phyloP scores from a whole-genome alignment of 306 rosid species.

The Cicer arietinum region DNA sequence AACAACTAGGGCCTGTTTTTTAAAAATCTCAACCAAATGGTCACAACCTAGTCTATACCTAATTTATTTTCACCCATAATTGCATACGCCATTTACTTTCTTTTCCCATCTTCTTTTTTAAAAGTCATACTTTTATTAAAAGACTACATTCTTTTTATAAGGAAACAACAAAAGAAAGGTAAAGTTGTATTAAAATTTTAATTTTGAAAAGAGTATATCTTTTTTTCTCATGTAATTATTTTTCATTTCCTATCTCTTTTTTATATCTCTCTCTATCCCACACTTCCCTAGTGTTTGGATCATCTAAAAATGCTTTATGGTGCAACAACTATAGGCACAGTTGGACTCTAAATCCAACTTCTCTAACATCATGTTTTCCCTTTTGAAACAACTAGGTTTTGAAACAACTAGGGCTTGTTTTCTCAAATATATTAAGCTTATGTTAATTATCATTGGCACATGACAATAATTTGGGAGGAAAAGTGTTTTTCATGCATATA shows the following conservation, averaged over 20 bases:
- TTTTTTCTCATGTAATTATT: not conserved
- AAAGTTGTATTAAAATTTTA: not conserved
- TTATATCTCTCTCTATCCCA: not conserved
- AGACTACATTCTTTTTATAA: not conserved
- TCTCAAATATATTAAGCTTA: not conserved
- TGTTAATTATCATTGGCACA: not conserved
- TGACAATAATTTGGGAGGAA: not conserved
- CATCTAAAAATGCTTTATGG: no score
- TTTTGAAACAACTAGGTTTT: no score
- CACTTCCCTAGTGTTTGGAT: no score
- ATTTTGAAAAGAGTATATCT: not conserved
- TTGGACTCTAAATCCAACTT: no score
- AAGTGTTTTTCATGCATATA: not conserved
- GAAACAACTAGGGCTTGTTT: no score
- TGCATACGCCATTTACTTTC: constrained; percentile 15
- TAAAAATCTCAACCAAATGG: not conserved
- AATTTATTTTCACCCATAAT: constrained; percentile 2
- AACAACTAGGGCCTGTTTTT: not conserved
- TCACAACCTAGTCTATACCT: not conserved
- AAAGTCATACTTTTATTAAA: not conserved
- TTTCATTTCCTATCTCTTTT: not conserved
- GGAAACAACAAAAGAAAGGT: not conserved
- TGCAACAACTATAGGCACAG: no score
- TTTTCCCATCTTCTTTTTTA: not conserved
- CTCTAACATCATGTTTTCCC: no score